Conservation (phyloP, 2,329 filamentous ascomycete species). For the Fonsecaea erecta region DNA sequence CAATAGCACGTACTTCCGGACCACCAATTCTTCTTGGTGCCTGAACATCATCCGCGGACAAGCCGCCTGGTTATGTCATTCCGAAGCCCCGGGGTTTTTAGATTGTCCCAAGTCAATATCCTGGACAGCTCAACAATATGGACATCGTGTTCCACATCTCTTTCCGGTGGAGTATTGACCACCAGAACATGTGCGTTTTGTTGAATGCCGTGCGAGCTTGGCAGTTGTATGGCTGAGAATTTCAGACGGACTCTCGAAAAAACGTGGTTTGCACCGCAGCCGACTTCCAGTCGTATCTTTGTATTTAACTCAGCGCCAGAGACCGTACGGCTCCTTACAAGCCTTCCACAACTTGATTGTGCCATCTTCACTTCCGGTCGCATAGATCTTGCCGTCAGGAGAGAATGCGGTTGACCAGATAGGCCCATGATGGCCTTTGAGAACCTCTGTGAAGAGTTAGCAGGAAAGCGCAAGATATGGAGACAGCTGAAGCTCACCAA, state of each 20-base stretch:
- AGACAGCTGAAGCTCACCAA: slow-evolving; percentile 59
- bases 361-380: slow-evolving; percentile 94
- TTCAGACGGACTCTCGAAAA: neutral
- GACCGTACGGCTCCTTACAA: slow-evolving; percentile 66
- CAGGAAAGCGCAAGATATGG: slow-evolving; percentile 12
- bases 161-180: neutral
- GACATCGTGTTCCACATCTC: neutral
- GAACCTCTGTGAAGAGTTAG: slow-evolving; percentile 66
- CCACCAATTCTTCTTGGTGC: slow-evolving; percentile 4
- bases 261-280: neutral
- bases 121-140: slow-evolving; percentile 6
- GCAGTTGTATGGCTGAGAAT: neutral
- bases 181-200: neutral
- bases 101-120: neutral
- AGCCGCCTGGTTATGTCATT: neutral
- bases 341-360: slow-evolving; percentile 91
- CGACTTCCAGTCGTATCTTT: neutral
- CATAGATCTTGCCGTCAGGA: slow-evolving; percentile 93
- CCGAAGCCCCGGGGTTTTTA: neutral
- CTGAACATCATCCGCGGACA: slow-evolving; percentile 1
- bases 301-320: slow-evolving; percentile 59
- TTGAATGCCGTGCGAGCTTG: neutral
- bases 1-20: slow-evolving; percentile 8
- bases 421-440: slow-evolving; percentile 95
- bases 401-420: slow-evolving; percentile 97